Percentiles rank a stretch among this genome's conserved stretches.
Conservation (phyloP, 2,329 filamentous ascomycete genomes). For the Paraphaeosphaeria sporulosa region DNA sequence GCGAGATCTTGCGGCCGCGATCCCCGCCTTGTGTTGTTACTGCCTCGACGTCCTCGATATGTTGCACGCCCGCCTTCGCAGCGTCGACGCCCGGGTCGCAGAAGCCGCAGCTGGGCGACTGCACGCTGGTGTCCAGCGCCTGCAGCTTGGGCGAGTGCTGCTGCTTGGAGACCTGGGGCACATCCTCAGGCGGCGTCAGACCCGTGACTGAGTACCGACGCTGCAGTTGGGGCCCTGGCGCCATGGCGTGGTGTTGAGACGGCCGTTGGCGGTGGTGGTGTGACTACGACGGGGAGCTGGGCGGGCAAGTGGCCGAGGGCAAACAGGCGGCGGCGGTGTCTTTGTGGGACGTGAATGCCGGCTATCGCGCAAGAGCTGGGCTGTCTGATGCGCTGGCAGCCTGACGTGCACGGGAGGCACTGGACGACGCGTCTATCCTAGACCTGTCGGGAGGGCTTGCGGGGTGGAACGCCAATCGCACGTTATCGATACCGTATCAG, state of each 20-base stretch:
- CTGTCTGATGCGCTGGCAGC: conserved; percentile 29
- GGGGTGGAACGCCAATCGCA: conserved; percentile 24
- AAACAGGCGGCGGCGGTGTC: conserved; percentile 14
- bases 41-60: conserved; percentile 22
- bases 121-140: conserved; percentile 45
- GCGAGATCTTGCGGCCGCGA: conserved; percentile 38
- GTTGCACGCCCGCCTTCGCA: conserved; percentile 12
- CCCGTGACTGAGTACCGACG: conserved; percentile 49
- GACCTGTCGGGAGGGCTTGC: conserved; percentile 27
- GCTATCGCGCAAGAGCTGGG: conserved; percentile 19
- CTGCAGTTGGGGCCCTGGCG: conserved; percentile 37
- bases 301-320: conserved; percentile 6
- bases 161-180: conserved; percentile 32
- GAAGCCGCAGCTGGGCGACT: conserved; percentile 38
- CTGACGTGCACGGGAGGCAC: conserved; percentile 13
- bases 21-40: conserved; percentile 22
- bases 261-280: background rate
- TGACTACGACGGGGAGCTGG: background rate
- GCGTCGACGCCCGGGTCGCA: conserved; percentile 34
- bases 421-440: conserved; percentile 16
- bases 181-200: conserved; percentile 45
- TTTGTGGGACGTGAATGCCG: conserved; percentile 25
- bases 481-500: conserved; percentile 9
- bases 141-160: conserved; percentile 44
- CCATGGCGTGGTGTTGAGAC: conserved; percentile 7